Evolutionary conservation across 441 rosid species (phyloP), one percentile per base, ranked within the genome.

Genomic region (Raphanus hybrid): DNA sequence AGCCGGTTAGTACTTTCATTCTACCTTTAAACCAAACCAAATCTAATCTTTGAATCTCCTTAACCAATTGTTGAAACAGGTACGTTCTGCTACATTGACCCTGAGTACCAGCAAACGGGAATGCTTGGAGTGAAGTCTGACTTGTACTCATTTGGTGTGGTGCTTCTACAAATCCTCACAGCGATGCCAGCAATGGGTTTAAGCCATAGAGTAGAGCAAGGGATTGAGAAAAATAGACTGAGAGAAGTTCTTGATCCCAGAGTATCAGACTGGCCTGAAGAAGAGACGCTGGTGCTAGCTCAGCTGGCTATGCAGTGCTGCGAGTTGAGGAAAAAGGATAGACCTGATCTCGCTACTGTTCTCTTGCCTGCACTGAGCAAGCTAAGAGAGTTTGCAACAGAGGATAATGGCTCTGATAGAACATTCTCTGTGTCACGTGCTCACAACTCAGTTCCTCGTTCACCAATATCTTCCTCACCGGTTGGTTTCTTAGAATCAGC

Each of bases 101-200:
- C 95, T 0, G 95, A 91, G 83, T 91, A 92, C 77, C 98, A 91
- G 79, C 94, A 88, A 77, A 82, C 92, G 4, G 98, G 98, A 74
- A 71, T 85, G 87, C 84, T 91, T 6, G 90, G 93, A 27, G 89
- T 86, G 60, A 90, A 91, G 83, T 93, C 93, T 10, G 97, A 93
- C 66, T 69, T 93, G 20, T 93, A 86, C 73, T 88, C 98, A 16
- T 74, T 93, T 0, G 96, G 94, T 2, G 85, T 93, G 59, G 50
- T 93, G 81, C 85, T 90, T 65, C 77, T 93, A 54, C 98, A 93
- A 79, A 76, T 93, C 8, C 74, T 91, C 29, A 91, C 97, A 2
- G 88, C 86, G 11, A 90, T 35, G 85, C 80, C 83, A 1, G 90
- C 95, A 2, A 85, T 93, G 81, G 98, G 98, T 20, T 73, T 91